Percentiles rank a stretch among this genome's conserved stretches.
phyloP scores from a whole-genome alignment of 805 yeast species.

The Barnettozyma siamensis region DNA sequence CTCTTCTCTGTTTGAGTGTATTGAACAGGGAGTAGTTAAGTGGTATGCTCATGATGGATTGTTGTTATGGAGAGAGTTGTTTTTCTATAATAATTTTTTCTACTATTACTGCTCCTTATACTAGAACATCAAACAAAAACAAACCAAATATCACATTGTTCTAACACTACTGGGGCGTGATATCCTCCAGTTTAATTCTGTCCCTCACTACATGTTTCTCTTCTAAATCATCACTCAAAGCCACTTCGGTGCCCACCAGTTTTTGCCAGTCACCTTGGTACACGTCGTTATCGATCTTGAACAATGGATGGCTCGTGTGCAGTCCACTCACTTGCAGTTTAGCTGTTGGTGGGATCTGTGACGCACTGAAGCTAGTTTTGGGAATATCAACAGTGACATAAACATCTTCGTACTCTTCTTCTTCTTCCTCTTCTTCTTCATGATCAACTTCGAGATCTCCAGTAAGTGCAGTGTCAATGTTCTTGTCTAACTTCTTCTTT shows the following conservation, averaged over 20 bases:
- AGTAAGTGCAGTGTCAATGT: background rate
- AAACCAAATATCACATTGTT: too few species aligned
- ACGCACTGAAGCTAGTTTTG: slow-evolving; percentile 26
- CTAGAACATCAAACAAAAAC: too few species aligned
- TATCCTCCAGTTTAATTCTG: slow-evolving; percentile 20
- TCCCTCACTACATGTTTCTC: slow-evolving; percentile 18
- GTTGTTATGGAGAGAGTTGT: too few species aligned
- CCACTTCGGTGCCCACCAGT: slow-evolving; percentile 72
- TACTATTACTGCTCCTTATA: too few species aligned
- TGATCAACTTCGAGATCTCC: background rate
- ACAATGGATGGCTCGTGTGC: slow-evolving; percentile 47
- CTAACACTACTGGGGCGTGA: slow-evolving; percentile 17
- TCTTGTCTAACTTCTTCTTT: slow-evolving; percentile 8
- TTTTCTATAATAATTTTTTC: too few species aligned
- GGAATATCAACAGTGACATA: slow-evolving; percentile 52
- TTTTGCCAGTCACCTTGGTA: slow-evolving; percentile 75
- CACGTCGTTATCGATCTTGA: slow-evolving; percentile 51
- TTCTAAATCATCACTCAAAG: slow-evolving; percentile 23
- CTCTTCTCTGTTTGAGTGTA: slow-evolving; percentile 11
- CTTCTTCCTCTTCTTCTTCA: background rate
- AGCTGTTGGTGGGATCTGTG: slow-evolving; percentile 32
- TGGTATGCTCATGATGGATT: too few species aligned
- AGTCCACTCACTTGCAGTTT: slow-evolving; percentile 52
- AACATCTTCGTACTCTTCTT: slow-evolving; percentile 40
- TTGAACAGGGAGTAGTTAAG: slow-evolving; percentile 29